Conservation (phyloP, 352 stramenopile genomes). For the Pythium folliculosum region DNA sequence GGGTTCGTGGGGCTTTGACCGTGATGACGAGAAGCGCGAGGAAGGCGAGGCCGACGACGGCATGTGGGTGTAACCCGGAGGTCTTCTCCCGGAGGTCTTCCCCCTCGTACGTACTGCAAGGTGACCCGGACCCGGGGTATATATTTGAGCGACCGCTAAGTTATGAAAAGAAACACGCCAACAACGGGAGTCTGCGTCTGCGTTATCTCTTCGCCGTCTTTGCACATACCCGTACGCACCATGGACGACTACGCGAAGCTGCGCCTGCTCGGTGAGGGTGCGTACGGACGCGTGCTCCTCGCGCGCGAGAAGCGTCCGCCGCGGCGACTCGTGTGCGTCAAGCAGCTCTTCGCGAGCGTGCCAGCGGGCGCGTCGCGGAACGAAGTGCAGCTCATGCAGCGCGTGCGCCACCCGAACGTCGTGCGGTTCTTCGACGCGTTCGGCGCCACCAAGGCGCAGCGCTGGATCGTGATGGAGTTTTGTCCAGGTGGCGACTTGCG, state of each 20-base stretch:
- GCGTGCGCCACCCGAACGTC: conserved; percentile 90
- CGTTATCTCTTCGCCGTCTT: no score
- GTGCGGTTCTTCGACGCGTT: conserved; percentile 85
- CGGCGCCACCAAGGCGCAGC: conserved; percentile 22
- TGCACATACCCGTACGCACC: neutral
- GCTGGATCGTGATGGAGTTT: conserved; percentile 93
- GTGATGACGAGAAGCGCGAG: conserved; percentile 29
- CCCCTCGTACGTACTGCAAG: no score
- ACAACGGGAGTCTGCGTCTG: no score
- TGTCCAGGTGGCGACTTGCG: conserved; percentile 81
- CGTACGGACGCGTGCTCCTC: conserved; percentile 90
- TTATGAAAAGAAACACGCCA: conserved; percentile 27
- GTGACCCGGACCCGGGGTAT: no score
- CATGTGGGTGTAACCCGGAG: conserved; percentile 46
- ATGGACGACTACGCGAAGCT: conserved; percentile 59
- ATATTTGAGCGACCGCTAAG: conserved; percentile 5
- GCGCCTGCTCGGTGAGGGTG: conserved; percentile 78
- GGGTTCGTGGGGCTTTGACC: conserved; percentile 25
- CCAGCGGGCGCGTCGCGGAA: conserved; percentile 26
- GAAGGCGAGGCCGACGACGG: conserved; percentile 52
- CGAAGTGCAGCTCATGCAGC: conserved; percentile 76
- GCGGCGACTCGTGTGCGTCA: conserved; percentile 82
- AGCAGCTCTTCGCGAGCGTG: conserved; percentile 64
- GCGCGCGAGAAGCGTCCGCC: conserved; percentile 77
- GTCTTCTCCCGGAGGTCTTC: no score